Evolutionary conservation across 2,329 filamentous ascomycete species (phyloP), one percentile per base, ranked within the genome.

Genomic region (Curvularia spicifera): DNA sequence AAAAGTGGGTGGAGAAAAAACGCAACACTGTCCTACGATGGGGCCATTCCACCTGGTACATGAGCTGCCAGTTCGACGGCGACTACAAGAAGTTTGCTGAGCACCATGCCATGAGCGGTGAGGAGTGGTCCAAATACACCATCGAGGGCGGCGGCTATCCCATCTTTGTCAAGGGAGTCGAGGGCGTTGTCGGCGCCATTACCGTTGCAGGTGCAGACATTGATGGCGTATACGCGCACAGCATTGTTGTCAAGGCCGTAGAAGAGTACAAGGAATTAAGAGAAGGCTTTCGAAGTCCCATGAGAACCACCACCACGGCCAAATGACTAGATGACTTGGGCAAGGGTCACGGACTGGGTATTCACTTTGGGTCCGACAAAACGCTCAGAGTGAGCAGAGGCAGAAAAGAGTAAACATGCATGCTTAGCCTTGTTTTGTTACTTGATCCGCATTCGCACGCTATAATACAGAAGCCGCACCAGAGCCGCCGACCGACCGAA

Each of bases 141-240:
- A 90, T 93, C 61, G 90, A 93, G 75, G 91, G 91, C 0, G 91
- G 91, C 22, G 91, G 83, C 0, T 86, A 91, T 62, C 91, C 91
- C 0, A 84, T 94, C 31, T 82, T 86, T 7, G 90, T 94, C 6
- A 79, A 79, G 52, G 89, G 89, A 0, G 89, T 93, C 1, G 90
- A 93, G 78, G 91, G 90, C 0, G 78, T 92, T 3, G 87, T 93
- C 8, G 91, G 85, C 0, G 87, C 91, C 0, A 86, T 93, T 24
- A 86, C 93, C 18, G 89, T 94, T 1, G 90, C 87, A 70, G 91
- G 91, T 4, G 20, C 53, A 15, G 61, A 54, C 0, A 75, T 94
- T 74, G 89, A 87, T 79, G 89, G 93, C 76, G 82, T 90, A 67
- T 85, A 93, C 78, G 90, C 93, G 75, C 91, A 95, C 76, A 86